Conservation (phyloP, 2,329 filamentous ascomycete genomes). For the Xylaria sp. region DNA sequence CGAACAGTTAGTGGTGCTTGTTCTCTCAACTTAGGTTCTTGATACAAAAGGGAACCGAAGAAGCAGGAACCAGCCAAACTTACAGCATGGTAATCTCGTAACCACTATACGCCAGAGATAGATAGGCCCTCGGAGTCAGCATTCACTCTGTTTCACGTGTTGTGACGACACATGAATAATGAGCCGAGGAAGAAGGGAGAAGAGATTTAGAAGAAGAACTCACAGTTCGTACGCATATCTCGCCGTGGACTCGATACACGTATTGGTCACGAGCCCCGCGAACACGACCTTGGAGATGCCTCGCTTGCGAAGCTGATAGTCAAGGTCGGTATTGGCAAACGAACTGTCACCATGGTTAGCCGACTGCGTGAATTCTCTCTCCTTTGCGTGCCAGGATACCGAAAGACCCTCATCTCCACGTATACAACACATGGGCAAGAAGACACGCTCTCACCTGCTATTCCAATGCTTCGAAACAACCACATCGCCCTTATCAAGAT, state of each 20-base stretch:
- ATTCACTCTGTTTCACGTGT: not conserved
- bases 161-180: not conserved
- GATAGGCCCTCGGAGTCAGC: not conserved
- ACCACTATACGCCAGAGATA: slow-evolving; percentile 1
- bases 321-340: slow-evolving; percentile 20
- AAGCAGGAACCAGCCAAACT: not conserved
- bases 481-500: slow-evolving; percentile 13
- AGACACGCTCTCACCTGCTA: slow-evolving; percentile 9
- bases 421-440: not conserved
- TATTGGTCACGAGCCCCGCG: slow-evolving; percentile 17
- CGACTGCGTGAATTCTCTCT: too few relatives aligned
- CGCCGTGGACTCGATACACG: slow-evolving; percentile 18
- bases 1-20: not conserved
- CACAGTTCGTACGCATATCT: slow-evolving; percentile 19
- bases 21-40: not conserved
- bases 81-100: slow-evolving; percentile 7
- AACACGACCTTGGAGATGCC: slow-evolving; percentile 18
- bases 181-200: not conserved
- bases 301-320: slow-evolving; percentile 23
- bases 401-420: too few relatives aligned
- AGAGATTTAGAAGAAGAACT: not conserved
- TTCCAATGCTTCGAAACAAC: slow-evolving; percentile 24
- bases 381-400: too few relatives aligned
- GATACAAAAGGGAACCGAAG: not conserved
- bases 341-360: not conserved